Evolutionary conservation across 2,329 filamentous ascomycete genomes (phyloP).

Genomic region (Mycocentrospora acerina): DNA sequence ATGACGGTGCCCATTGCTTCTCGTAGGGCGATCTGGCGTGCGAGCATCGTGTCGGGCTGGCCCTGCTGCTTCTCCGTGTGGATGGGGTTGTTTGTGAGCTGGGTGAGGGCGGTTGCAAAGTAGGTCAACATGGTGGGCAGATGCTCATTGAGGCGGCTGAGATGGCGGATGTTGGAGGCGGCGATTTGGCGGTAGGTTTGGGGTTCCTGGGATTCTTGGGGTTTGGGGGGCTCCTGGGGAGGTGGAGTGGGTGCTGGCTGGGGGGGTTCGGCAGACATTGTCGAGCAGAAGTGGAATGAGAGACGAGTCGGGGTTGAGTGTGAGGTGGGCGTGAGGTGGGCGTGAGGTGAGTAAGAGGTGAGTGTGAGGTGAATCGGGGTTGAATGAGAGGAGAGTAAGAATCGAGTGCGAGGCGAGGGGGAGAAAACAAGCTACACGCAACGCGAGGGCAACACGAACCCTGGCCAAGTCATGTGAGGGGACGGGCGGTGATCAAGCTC

Average conservation of each 20-base stretch:
- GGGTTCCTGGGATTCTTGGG: conserved; percentile 8
- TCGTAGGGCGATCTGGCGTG: conserved; percentile 70
- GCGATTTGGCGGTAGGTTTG: conserved; percentile 34
- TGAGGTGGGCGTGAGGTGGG: neutral
- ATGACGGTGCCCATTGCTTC: conserved; percentile 60
- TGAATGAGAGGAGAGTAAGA: neutral
- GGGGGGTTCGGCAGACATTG: conserved; percentile 16
- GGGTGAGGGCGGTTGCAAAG: conserved; percentile 78
- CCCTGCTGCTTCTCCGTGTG: conserved; percentile 42
- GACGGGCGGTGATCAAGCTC: too few species aligned
- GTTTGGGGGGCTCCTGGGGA: conserved; percentile 4
- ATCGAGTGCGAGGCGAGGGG: neutral
- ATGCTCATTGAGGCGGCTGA: conserved; percentile 31
- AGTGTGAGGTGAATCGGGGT: neutral
- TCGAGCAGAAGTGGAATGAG: neutral
- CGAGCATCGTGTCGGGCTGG: conserved; percentile 43
- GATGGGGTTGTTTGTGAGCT: conserved; percentile 53
- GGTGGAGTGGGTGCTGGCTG: conserved; percentile 2
- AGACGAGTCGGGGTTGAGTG: neutral
- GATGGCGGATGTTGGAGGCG: conserved; percentile 34
- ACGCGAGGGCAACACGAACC: too few species aligned
- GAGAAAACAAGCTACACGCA: neutral
- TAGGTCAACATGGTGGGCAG: conserved; percentile 64
- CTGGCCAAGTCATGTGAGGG: too few species aligned
- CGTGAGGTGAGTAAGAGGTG: neutral